Evolutionary conservation across 495 filamentous ascomycete genomes (phyloP).

Genomic region (Oleoguttula mirabilis): DNA sequence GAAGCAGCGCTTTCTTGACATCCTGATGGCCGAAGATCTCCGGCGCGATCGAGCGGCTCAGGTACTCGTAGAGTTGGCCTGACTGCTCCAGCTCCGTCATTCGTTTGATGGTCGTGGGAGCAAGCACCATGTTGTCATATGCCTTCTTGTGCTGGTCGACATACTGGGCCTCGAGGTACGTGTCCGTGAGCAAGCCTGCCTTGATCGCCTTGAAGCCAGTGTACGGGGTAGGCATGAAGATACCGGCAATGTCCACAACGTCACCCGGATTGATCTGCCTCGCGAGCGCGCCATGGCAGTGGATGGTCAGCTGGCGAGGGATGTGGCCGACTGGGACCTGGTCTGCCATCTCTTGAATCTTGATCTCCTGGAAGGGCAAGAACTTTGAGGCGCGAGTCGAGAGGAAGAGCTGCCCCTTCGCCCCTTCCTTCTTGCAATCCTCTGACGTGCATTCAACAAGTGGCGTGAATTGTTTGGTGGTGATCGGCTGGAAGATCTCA

Average conservation of each 20-base stretch:
- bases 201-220: conserved; percentile 95
- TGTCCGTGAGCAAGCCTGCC: conserved; percentile 88
- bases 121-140: conserved; percentile 75
- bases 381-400: conserved; percentile 95
- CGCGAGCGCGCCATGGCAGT: conserved; percentile 77
- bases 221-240: conserved; percentile 94
- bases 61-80: conserved; percentile 86
- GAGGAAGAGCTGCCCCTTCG: conserved; percentile 83
- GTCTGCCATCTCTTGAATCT: conserved; percentile 96
- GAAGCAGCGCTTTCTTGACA: conserved; percentile 91
- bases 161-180: conserved; percentile 89
- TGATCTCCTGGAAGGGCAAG: conserved; percentile 93
- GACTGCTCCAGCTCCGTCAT: conserved; percentile 70
- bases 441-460: conserved; percentile 72
- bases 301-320: conserved; percentile 73
- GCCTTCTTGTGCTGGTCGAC: conserved; percentile 94
- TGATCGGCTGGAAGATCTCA: conserved; percentile 95
- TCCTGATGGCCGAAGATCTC: conserved; percentile 95
- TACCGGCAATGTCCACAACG: conserved; percentile 81
- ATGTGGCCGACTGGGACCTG: conserved; percentile 98
- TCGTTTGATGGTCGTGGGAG: conserved; percentile 60
- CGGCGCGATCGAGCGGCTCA: conserved; percentile 89
- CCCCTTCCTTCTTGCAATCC: conserved; percentile 81
- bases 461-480: conserved; percentile 78
- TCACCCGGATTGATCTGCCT: conserved; percentile 86